phyloP scores from a whole-genome alignment of 1,139 yeast genomes.

The Kodamaea alishanica region DNA sequence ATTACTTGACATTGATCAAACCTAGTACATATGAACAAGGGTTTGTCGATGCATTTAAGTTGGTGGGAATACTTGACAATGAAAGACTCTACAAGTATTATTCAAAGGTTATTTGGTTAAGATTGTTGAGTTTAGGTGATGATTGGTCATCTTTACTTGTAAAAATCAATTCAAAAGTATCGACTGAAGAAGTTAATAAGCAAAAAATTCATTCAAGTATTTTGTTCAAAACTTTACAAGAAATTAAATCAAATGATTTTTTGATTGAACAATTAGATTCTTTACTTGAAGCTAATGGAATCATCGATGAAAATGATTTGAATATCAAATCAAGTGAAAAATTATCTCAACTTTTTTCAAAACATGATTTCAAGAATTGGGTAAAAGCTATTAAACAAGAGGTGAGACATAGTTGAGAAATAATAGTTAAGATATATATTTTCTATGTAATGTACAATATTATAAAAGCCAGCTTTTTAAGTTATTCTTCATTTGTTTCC shows the following conservation, averaged over 20 bases:
- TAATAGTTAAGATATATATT: neutral
- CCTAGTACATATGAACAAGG: conserved; percentile 25
- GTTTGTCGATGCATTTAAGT: conserved; percentile 35
- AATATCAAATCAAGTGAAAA: conserved; percentile 18
- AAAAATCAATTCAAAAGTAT: conserved; percentile 28
- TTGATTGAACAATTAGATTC: conserved; percentile 13
- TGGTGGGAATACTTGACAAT: conserved; percentile 29
- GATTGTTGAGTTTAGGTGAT: conserved; percentile 54
- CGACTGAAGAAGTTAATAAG: conserved; percentile 42
- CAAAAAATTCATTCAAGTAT: conserved; percentile 40
- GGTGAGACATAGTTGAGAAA: conserved; percentile 1
- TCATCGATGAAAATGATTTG: conserved; percentile 15
- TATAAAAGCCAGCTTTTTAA: neutral
- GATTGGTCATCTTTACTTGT: conserved; percentile 50
- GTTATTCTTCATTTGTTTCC: conserved; percentile 12
- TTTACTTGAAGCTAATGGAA: conserved; percentile 7
- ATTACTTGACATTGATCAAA: conserved; percentile 52
- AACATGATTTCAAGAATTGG: conserved; percentile 26
- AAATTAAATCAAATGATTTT: conserved; percentile 10
- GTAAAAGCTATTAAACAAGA: conserved; percentile 27
- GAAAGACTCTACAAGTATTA: conserved; percentile 22
- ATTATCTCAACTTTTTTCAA: conserved; percentile 16
- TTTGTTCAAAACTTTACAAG: conserved; percentile 43
- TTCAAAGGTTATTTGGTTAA: conserved; percentile 53
- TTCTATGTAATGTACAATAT: conserved; percentile 4